phyloP scores from a whole-genome alignment of 257 asterid genomes.

The Nemophila menziesii region DNA sequence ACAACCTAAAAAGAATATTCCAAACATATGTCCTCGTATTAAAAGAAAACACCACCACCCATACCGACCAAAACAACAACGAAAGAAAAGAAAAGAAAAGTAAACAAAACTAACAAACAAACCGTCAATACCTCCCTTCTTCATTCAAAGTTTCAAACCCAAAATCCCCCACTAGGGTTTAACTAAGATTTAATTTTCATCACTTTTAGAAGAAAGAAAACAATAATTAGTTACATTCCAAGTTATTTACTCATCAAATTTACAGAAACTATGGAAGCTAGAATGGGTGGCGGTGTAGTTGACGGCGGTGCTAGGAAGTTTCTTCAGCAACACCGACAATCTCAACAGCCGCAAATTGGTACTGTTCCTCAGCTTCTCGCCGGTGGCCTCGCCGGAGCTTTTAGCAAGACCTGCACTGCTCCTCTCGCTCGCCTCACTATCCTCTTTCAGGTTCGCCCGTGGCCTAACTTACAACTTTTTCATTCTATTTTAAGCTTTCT shows the following conservation, averaged over 20 bases:
- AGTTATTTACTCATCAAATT: not conserved
- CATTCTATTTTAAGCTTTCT: not conserved
- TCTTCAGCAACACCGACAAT: conserved; percentile 25
- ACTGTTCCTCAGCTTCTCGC: conserved; percentile 85
- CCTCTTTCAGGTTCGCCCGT: conserved; percentile 59
- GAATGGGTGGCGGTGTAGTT: conserved; percentile 54
- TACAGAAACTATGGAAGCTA: conserved; percentile 50
- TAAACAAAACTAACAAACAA: no score
- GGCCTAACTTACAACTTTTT: not conserved
- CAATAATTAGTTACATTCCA: not conserved
- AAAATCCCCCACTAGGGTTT: no score
- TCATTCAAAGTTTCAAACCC: no score
- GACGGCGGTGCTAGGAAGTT: conserved; percentile 70
- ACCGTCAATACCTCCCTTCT: no score
- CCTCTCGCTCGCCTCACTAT: conserved; percentile 88
- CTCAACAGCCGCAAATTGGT: conserved; percentile 56
- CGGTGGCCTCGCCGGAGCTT: conserved; percentile 96
- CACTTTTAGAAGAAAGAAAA: no score
- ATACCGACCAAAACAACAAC: no score
- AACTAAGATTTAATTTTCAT: no score
- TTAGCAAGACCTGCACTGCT: conserved; percentile 92
- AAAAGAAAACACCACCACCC: no score
- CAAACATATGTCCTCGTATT: no score
- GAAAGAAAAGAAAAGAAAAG: no score
- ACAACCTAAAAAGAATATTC: no score